Base-by-base conservation (phyloP, 2,329 filamentous ascomycete species). In the Phaeosphaeria sp. region DNA sequence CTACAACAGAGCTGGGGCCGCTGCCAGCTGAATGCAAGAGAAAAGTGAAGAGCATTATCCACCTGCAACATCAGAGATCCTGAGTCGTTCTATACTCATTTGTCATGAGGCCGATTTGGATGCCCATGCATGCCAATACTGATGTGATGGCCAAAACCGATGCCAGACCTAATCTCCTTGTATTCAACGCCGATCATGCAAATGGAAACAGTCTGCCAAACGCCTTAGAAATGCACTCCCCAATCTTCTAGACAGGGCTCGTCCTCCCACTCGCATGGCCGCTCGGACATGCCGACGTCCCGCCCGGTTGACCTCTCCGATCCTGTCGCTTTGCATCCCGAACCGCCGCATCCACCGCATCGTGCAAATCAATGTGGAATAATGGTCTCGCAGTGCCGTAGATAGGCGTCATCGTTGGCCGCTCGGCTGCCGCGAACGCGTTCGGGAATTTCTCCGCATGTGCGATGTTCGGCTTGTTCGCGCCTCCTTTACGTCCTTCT, bases 321-420 rank as follows among this genome's bases (percentile, higher is more conserved):
- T 69, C 64, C 20, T 56, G 54, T 45, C 47, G 60, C 56, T 56
- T 67, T 13, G 69, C 67, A 56, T 72, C 65, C 21, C 64, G 49
- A 2, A 72, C 66, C 4, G 70, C 70, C 5, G 60, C 61, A 48
- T 70, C 69, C 18, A 74, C 71, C 7, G 71, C 71, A 45, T 71
- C 70, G n/a, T 60, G 57, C 8, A 74, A 50, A 51, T 74, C 71
- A 1, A 71, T 53, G 46, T 73, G 70, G 51, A 74, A 73, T 43
- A 73, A 71, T 1, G 70, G 70, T 11, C 71, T 43, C 44, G 71
- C 67, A 6, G 70, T 59, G 0, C 69, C 70, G 49, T 64, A 65
- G 4, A 73, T 21, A 1, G 68, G 61, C 13, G 46, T 44, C 18
- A 55, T 21, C 11, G 24, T 18, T 11, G 36, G 18, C 13, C 27